Base-by-base conservation (phyloP, 345 rosid species). In the Eucalyptus polyanthemos region DNA sequence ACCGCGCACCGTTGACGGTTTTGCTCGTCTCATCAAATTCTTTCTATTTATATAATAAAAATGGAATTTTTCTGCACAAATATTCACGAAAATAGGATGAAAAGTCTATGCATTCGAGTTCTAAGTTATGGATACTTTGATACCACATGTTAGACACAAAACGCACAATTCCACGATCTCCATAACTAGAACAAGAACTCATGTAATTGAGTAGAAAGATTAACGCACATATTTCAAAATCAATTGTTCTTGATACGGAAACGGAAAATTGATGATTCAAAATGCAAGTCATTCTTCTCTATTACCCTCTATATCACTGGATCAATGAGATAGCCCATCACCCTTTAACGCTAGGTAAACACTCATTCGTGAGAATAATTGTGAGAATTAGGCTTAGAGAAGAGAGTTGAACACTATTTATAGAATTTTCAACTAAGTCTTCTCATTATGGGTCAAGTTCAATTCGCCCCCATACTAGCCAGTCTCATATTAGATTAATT, bases 1-100 rank as follows among this genome's bases (percentile, higher is more conserved):
- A 2, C 6, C 0, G 5, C 0, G 50, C 50, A 13, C 2, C 0
- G 2, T 1, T 15, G 6, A 49, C 0, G 6, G 15, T 49, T 49
- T 49, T 49, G 6, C 50, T 49, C 1, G 0, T 49, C 50, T 49
- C 50, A 49, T 49, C 6, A 0, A 49, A 49, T 49, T 49, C 14
- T 49, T 13, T 49, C 1, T 49, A 0, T 49, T 49, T 4, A 49
- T 49, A 49, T 49, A 13, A 49, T 49, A 49, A 49, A 49, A 49
- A 49, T 49, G 15, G 50, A 49, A 4, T 49, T 49, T 49, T 49
- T 49, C 15, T 49, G 15, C 15, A 49, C 6, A 50, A 50, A 50
- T 14, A 6, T 14, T 50, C 51, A 50, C 6, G 1, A 50, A 14
- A 50, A 50, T 50, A 50, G 51, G 16, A 50, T 0, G 6, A 14